These are phyloP conservation scores for Myrica gale DNA, from an alignment of 306 rosid species.

Conservation along the genomic window DNA sequence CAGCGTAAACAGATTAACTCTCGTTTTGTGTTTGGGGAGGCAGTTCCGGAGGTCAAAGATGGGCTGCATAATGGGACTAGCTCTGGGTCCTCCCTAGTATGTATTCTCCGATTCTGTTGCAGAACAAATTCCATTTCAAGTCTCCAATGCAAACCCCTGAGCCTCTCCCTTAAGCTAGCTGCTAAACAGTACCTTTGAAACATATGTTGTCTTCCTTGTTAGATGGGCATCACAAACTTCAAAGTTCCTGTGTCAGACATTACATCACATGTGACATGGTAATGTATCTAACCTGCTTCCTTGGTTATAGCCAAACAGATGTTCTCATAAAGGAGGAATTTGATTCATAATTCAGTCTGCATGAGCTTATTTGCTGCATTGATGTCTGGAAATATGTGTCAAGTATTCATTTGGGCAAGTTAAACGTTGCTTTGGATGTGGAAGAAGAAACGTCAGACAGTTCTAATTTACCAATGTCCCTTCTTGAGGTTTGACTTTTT, in stretches of 20 bases:
- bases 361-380: background rate
- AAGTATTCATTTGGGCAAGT: background rate
- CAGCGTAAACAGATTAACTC: background rate
- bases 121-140: background rate
- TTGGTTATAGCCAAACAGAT: background rate
- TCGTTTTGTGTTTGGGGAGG: background rate
- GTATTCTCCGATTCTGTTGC: background rate
- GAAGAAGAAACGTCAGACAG: background rate
- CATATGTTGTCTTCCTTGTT: background rate
- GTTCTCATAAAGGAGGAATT: background rate
- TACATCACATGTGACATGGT: background rate
- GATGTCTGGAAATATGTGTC: background rate
- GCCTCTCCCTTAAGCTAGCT: background rate
- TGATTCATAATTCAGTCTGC: background rate
- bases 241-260: background rate
- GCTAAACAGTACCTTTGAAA: background rate
- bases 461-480: background rate
- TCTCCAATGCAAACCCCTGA: background rate
- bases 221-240: background rate
- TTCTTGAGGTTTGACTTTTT: background rate
- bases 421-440: background rate
- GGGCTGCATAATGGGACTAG: no score
- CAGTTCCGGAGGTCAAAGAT: no score
- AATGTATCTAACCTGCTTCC: background rate
- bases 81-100: no score